Evolutionary conservation across 2,329 filamentous ascomycete genomes (phyloP), one percentile per base, ranked within the genome.

Genomic region (Claviceps maximensis): DNA sequence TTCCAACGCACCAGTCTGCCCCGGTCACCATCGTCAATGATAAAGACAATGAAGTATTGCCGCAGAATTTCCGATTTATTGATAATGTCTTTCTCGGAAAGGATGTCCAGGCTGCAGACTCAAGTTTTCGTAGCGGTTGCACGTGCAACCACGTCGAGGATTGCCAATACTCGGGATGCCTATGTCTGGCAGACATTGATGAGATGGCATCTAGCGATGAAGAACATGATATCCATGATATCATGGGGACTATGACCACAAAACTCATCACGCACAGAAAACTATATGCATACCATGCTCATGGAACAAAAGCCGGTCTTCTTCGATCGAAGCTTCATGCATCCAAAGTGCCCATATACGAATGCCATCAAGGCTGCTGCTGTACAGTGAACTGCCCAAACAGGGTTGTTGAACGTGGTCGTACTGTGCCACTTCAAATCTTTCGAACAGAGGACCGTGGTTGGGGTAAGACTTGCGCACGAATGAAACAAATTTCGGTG

Each of bases 371-470:
- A 2, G 78, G 75, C 9, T 94, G 88, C 67, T 71, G 68, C 2
- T 94, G 88, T 60, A 75, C 75, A 2, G 62, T 66, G 0, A 59
- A 70, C 19, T 94, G 88, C 60, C 82, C 84, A 1, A 91, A 89
- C 61, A 76, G 86, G 5, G 82, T 90, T 0, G 87, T 93, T 0
- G 85, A 89, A 62, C 76, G 83, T 49, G 87, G 88, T 0, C 74
- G 88, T 2, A 78, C 75, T 47, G 73, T 93, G 0, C 77, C 82
- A 2, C 70, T 94, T 1, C 80, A 89, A 60, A 87, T 94, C 19
- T 93, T 93, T 66, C 80, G 83, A 52, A 91, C 88, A 0, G 59
- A 63, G 2, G 74, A 82, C 49, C 79, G 87, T 47, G 88, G 88
- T 36, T 94, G 87, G 88, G 88, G 84, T 80, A 65, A 59, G 73